Conservation (phyloP, 2,329 filamentous ascomycete species). For the Lasiodiplodia gonubiensis region DNA sequence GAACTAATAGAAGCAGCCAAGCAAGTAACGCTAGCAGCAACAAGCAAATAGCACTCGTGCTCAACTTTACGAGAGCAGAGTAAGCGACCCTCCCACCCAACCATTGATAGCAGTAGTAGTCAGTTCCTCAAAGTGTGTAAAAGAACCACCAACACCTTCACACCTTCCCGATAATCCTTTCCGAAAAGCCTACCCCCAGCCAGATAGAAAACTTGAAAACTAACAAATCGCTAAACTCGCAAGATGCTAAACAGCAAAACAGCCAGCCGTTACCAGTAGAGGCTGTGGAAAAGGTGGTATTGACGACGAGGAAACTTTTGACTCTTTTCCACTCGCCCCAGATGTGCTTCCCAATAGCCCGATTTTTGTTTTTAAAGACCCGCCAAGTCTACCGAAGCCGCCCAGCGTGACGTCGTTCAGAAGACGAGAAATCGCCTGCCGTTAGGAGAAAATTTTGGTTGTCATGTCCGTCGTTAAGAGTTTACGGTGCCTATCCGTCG, state of each 20-base stretch:
- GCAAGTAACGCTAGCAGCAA: slow-evolving; percentile 24
- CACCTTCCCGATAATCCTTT: slow-evolving; percentile 7
- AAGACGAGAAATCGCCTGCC: slow-evolving; percentile 35
- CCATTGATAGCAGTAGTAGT: slow-evolving; percentile 14
- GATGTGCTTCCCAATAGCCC: slow-evolving; percentile 22
- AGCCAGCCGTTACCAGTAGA: slow-evolving; percentile 18
- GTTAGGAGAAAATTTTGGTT: slow-evolving; percentile 20
- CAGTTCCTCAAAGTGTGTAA: slow-evolving; percentile 19
- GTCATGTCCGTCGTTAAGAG: slow-evolving; percentile 22
- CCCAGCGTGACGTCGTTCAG: slow-evolving; percentile 41
- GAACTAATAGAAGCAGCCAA: slow-evolving; percentile 9
- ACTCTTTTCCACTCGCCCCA: slow-evolving; percentile 23
- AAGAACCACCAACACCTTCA: slow-evolving; percentile 24
- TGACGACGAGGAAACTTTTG: slow-evolving; percentile 8
- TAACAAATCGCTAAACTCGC: slow-evolving; percentile 22
- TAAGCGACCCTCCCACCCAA: slow-evolving; percentile 26
- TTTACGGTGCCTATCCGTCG: slow-evolving; percentile 14
- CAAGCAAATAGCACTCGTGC: slow-evolving; percentile 16
- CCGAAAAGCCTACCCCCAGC: slow-evolving; percentile 21
- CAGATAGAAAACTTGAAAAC: slow-evolving; percentile 12
- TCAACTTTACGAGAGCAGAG: slow-evolving; percentile 17
- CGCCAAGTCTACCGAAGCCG: slow-evolving; percentile 40
- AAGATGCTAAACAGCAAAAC: slow-evolving; percentile 22
- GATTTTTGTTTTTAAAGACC: slow-evolving; percentile 32
- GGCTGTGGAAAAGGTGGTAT: slow-evolving; percentile 20